Conservation (phyloP, 169 alveolate species). For the Amoebophrya sp. region DNA sequence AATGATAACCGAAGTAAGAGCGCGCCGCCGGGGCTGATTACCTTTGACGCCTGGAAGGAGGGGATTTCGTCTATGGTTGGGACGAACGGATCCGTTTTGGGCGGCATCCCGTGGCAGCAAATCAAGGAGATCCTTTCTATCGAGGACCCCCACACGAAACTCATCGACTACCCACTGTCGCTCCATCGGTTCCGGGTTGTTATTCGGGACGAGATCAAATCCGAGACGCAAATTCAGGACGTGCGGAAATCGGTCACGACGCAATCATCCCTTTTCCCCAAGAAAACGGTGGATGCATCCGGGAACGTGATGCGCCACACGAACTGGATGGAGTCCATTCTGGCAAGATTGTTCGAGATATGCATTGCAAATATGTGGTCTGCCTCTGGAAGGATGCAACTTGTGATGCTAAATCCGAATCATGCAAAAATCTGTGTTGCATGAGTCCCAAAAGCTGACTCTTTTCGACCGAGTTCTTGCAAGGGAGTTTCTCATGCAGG, state of each 20-base stretch:
- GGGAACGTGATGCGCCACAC: constrained; percentile 26
- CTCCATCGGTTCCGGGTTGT: constrained; percentile 5
- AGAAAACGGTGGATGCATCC: not conserved
- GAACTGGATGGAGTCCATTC: constrained; percentile 17
- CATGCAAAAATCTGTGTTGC: no score
- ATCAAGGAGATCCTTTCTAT: not conserved
- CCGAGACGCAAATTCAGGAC: not conserved
- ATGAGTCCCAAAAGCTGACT: no score
- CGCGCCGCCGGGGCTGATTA: not conserved
- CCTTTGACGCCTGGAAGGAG: not conserved
- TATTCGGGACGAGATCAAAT: not conserved
- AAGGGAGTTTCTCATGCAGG: no score
- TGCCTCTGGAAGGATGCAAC: no score
- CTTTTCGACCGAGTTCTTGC: no score
- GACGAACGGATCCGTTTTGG: not conserved
- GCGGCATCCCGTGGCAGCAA: not conserved
- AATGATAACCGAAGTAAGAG: not conserved
- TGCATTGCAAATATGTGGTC: no score
- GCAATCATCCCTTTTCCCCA: not conserved
- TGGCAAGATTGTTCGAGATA: not conserved
- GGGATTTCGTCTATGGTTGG: not conserved
- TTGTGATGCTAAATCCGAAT: no score
- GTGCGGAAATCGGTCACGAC: not conserved
- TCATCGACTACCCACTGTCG: not conserved
- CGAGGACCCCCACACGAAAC: not conserved